Evolutionary conservation across 1,139 yeast genomes (phyloP).

Genomic region (Debaryomyces nepalensis): DNA sequence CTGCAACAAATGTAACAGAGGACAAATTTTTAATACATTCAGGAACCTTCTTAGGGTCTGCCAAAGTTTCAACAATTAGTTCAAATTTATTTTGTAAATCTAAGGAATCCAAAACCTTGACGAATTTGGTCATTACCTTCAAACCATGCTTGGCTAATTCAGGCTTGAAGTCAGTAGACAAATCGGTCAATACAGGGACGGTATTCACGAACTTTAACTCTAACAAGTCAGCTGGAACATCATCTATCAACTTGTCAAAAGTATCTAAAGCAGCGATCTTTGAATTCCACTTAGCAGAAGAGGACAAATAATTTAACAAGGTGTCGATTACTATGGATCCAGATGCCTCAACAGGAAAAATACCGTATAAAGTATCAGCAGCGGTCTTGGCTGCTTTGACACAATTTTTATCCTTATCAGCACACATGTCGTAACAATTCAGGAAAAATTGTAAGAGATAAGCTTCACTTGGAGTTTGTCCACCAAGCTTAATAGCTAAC

Average conservation of each 20-base stretch:
- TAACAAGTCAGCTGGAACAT: slow-evolving; percentile 82
- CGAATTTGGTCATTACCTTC: slow-evolving; percentile 69
- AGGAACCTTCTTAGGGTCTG: slow-evolving; percentile 87
- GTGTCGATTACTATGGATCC: slow-evolving; percentile 69
- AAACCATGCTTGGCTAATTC: slow-evolving; percentile 89
- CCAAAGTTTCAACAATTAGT: slow-evolving; percentile 82
- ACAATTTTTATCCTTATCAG: slow-evolving; percentile 88
- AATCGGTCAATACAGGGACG: slow-evolving; percentile 84
- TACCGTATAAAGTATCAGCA: slow-evolving; percentile 65
- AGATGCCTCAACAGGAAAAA: slow-evolving; percentile 80
- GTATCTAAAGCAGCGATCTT: slow-evolving; percentile 79
- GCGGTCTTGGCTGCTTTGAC: slow-evolving; percentile 80
- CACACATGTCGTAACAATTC: slow-evolving; percentile 63
- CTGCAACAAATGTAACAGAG: slow-evolving; percentile 96
- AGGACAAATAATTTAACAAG: slow-evolving; percentile 64
- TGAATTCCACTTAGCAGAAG: slow-evolving; percentile 94
- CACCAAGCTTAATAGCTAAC: slow-evolving; percentile 67
- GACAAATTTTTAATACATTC: slow-evolving; percentile 88
- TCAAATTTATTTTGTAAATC: slow-evolving; percentile 89
- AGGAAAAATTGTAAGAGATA: slow-evolving; percentile 63
- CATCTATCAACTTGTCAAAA: slow-evolving; percentile 74
- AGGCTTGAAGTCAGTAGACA: slow-evolving; percentile 94
- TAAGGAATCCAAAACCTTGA: slow-evolving; percentile 84
- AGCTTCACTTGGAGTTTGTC: slow-evolving; percentile 75
- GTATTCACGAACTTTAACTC: slow-evolving; percentile 79